Evolutionary conservation across 768 basidiomycete genomes (phyloP), one percentile per base, ranked within the genome.

Genomic region (Stropharia rugosoannulata): DNA sequence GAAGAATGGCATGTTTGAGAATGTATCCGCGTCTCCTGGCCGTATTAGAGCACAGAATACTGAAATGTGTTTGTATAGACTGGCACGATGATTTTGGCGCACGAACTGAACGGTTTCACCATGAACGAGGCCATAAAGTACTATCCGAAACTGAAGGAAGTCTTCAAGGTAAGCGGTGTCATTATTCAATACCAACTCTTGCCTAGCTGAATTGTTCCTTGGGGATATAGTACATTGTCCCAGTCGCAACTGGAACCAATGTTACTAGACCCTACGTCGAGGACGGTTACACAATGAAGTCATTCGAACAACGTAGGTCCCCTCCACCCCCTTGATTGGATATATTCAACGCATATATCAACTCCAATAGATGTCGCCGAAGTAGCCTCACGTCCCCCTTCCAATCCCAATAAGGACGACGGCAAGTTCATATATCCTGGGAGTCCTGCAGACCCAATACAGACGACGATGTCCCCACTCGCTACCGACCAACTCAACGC

Each of bases 81-180:
- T 13, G 83, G 83, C 3, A 74, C 77, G 0, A 82, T 85, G 56
- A 73, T 84, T 48, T 66, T 85, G 52, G 78, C 79, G 4, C 85
- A 86, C 55, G 85, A 86, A 55, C 62, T 85, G 55, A 80, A 81
- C 62, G 82, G 81, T 57, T 84, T 72, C 57, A 86, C 85, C 4
- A 85, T 86, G 85, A 62, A 66, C n/a, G 74, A 80, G 60, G 85
- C 84, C 1, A 61, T 82, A n/a, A 78, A 81, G 49, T 80, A 69
- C 58, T 80, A 84, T 56, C 62, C 70, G 1, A 68, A 68, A 53
- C 68, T 86, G 25, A 75, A 75, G 55, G 46, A 67, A 3, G 73
- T 73, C 0, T 86, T 86, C 63, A 60, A 71, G 41, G 81, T 81
- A 56, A n/a, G 72, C 63, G 1, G 22, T 39, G 18, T 35, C 9